phyloP scores from a whole-genome alignment of 495 filamentous ascomycete genomes.

The Podospora australis region DNA sequence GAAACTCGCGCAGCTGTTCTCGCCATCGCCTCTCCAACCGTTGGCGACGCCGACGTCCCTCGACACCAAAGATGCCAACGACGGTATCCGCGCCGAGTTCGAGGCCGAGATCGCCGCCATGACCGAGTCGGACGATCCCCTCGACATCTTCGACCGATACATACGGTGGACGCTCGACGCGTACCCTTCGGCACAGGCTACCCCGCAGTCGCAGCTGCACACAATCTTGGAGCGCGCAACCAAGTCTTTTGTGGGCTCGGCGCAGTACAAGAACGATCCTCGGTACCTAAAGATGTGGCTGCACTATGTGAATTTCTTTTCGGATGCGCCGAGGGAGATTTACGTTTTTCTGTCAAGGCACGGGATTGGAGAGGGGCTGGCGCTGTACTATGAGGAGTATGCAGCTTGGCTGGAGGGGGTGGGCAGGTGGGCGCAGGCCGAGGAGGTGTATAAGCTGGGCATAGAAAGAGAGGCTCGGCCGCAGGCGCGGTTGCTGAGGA shows the following conservation, averaged over 20 bases:
- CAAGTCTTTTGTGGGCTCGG: conserved; percentile 71
- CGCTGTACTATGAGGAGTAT: conserved; percentile 97
- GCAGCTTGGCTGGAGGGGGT: conserved; percentile 83
- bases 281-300: conserved; percentile 91
- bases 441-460: conserved; percentile 85
- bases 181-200: conserved; percentile 89
- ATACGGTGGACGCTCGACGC: conserved; percentile 94
- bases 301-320: conserved; percentile 86
- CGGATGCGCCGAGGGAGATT: conserved; percentile 83
- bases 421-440: conserved; percentile 83
- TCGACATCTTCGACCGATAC: conserved; percentile 94
- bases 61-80: conserved; percentile 69
- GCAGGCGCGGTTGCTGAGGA: conserved; percentile 69
- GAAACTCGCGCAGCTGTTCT: conserved; percentile 80
- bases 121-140: conserved; percentile 84
- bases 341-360: conserved; percentile 89
- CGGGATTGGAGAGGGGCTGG: conserved; percentile 76
- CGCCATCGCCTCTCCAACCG: conserved; percentile 52
- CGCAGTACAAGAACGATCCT: conserved; percentile 91
- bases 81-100: conserved; percentile 72
- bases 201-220: conserved; percentile 82
- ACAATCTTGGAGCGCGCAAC: conserved; percentile 87
- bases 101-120: conserved; percentile 74
- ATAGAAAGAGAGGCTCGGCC: conserved; percentile 85
- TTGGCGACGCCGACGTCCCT: conserved; percentile 53